Conservation (phyloP, 331 rosid genomes). For the Spiraea crenata region DNA sequence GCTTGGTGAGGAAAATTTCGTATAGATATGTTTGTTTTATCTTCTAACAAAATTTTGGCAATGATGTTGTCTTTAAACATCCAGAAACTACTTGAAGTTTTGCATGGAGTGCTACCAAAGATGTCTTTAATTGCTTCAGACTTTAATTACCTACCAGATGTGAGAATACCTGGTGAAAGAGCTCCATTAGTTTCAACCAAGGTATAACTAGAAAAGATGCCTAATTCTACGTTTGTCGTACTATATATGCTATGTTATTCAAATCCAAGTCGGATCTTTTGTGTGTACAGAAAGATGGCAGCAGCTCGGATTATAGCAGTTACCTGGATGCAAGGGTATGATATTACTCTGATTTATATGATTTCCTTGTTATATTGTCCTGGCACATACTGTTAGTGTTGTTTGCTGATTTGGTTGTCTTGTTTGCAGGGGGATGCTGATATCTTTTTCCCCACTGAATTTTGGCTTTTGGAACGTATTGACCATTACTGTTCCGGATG, state of each 20-base stretch:
- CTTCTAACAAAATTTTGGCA: conserved; percentile 8
- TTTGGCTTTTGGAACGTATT: conserved; percentile 73
- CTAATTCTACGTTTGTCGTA: background rate
- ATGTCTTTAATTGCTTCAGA: conserved; percentile 97
- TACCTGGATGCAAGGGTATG: conserved; percentile 86
- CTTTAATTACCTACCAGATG: conserved; percentile 89
- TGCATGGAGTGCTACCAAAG: conserved; percentile 83
- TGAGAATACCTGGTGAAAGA: conserved; percentile 82
- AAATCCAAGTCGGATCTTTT: conserved; percentile 16
- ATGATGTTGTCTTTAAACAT: conserved; percentile 25
- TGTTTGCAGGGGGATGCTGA: conserved; percentile 88
- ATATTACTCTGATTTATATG: background rate
- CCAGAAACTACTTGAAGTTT: conserved; percentile 83
- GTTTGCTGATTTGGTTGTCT: background rate
- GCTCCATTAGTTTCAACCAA: conserved; percentile 97
- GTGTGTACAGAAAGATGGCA: conserved; percentile 74
- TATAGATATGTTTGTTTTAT: conserved; percentile 19
- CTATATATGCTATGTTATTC: background rate
- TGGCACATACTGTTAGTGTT: background rate
- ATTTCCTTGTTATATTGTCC: background rate
- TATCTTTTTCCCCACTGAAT: conserved; percentile 92
- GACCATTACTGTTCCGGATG: conserved; percentile 94
- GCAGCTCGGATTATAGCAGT: conserved; percentile 65
- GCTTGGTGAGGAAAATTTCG: conserved; percentile 62
- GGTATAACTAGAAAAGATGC: conserved; percentile 35